Conservation (phyloP, 1,284 basidiomycete species). For the Leucoagaricus sp. region DNA sequence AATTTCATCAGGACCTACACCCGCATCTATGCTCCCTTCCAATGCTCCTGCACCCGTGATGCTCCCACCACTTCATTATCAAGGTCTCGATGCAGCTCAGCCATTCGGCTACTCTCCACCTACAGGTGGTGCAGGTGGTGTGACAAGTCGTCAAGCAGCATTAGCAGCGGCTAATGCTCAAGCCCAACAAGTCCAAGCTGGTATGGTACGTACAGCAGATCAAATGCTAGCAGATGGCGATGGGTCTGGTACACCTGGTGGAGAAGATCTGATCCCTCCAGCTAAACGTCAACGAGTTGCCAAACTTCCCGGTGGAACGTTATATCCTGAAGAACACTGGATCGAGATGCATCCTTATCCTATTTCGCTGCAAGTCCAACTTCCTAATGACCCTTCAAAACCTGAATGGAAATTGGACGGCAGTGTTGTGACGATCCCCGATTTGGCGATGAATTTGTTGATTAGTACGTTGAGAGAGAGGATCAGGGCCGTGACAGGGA, state of each 20-base stretch:
- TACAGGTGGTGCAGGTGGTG: conserved; percentile 32
- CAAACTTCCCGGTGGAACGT: conserved; percentile 76
- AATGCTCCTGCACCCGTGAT: conserved; percentile 61
- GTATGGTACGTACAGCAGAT: conserved; percentile 73
- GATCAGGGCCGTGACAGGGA: conserved; percentile 76
- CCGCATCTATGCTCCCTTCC: conserved; percentile 65
- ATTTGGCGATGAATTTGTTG: conserved; percentile 79
- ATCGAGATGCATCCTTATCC: conserved; percentile 88
- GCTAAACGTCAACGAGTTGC: conserved; percentile 84
- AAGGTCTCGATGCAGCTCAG: conserved; percentile 73
- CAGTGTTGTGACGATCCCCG: conserved; percentile 69
- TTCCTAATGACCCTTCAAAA: conserved; percentile 79
- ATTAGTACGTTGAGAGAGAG: conserved; percentile 88
- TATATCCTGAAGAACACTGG: conserved; percentile 88
- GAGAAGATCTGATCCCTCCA: conserved; percentile 59
- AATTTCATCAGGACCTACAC: conserved; percentile 78
- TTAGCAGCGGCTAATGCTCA: conserved; percentile 50
- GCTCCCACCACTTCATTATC: conserved; percentile 81
- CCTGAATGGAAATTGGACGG: conserved; percentile 94
- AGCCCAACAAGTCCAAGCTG: conserved; percentile 54
- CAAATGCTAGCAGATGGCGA: conserved; percentile 67
- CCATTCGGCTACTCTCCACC: conserved; percentile 81
- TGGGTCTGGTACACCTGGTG: conserved; percentile 23
- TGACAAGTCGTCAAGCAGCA: conserved; percentile 44
- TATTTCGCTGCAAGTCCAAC: conserved; percentile 79